Evolutionary conservation across 2,329 filamentous ascomycete genomes (phyloP).

Genomic region (Coleophoma cylindrospora): DNA sequence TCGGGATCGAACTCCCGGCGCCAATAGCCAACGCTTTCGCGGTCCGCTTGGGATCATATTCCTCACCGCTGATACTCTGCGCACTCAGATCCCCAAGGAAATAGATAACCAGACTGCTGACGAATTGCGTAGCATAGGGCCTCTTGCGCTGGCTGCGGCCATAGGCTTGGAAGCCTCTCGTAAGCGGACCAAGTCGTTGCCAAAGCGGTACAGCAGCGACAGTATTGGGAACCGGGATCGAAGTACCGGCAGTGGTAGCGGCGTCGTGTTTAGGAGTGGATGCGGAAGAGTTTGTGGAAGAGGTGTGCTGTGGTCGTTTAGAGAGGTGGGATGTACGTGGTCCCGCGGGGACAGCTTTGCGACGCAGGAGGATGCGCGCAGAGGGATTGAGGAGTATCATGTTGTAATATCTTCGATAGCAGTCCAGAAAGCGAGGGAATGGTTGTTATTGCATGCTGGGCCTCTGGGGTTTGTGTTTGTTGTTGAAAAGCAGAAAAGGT

Average conservation of each 20-base stretch:
- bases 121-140: slow-evolving; percentile 76
- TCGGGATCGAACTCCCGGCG: slow-evolving; percentile 66
- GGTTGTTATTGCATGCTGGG: too few relatives aligned
- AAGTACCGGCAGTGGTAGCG: slow-evolving; percentile 12
- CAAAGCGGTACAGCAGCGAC: slow-evolving; percentile 37
- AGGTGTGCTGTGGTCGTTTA: slow-evolving; percentile 3
- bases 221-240: slow-evolving; percentile 38
- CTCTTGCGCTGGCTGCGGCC: slow-evolving; percentile 63
- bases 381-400: not conserved
- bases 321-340: slow-evolving; percentile 3
- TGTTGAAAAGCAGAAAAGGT: not conserved
- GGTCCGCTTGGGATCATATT: slow-evolving; percentile 67
- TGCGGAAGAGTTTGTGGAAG: not conserved
- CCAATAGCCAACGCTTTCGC: slow-evolving; percentile 71
- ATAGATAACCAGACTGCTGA: slow-evolving; percentile 73
- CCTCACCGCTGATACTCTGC: slow-evolving; percentile 58
- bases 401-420: not conserved
- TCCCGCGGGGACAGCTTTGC: not conserved
- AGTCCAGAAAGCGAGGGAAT: too few relatives aligned
- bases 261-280: slow-evolving; percentile 9
- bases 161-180: slow-evolving; percentile 53
- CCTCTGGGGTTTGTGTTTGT: not conserved
- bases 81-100: slow-evolving; percentile 73
- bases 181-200: slow-evolving; percentile 53
- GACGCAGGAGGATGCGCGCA: not conserved